A percentile compares a stretch with the other conserved stretches of the same genome.
Conservation (phyloP, 2,329 filamentous ascomycete genomes). For the Botrytis squamosa region DNA sequence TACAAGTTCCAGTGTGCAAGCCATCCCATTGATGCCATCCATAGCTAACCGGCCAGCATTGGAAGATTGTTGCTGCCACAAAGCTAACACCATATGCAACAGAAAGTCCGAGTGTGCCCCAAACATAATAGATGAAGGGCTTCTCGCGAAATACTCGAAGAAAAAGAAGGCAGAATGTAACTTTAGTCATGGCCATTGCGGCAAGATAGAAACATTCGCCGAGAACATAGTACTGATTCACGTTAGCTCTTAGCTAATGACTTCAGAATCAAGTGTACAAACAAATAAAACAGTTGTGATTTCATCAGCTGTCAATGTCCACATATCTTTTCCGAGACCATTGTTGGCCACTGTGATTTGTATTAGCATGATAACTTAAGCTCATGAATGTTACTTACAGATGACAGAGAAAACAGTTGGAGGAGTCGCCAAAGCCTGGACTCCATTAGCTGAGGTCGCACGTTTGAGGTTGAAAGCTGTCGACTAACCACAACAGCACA, state of each 20-base stretch:
- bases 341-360: conserved; percentile 10
- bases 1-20: conserved; percentile 47
- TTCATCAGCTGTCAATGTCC: conserved; percentile 11
- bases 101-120: conserved; percentile 39
- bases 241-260: background rate
- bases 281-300: conserved; percentile 18
- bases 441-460: background rate
- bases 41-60: conserved; percentile 49
- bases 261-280: background rate
- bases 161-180: conserved; percentile 54
- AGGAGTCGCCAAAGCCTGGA: background rate
- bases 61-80: conserved; percentile 10
- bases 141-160: conserved; percentile 50
- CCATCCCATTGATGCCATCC: conserved; percentile 55
- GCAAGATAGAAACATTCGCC: conserved; percentile 24
- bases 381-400: background rate
- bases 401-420: background rate
- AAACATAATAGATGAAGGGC: conserved; percentile 37
- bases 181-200: conserved; percentile 39
- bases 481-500: background rate
- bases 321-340: conserved; percentile 22
- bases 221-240: conserved; percentile 16
- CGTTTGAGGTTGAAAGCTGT: background rate
- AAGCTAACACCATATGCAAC: conserved; percentile 21
- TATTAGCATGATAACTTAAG: background rate